These are phyloP conservation scores for Pelargonium nanum DNA, from an alignment of 345 rosid genomes.

Conservation along the genomic window DNA sequence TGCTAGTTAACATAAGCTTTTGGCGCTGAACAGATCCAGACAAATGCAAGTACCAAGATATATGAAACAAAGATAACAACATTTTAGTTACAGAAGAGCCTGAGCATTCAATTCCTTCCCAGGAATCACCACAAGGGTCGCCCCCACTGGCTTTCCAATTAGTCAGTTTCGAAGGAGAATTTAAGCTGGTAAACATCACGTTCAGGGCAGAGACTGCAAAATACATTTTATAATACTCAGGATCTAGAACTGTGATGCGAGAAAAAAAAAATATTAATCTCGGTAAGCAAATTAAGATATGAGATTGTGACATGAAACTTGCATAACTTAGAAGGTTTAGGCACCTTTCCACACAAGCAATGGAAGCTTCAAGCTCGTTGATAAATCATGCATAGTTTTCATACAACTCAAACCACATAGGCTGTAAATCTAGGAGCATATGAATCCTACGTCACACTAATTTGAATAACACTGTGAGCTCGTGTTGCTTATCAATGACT, in stretches of 20 bases:
- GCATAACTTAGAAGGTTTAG: too few relatives aligned
- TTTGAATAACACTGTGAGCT: too few relatives aligned
- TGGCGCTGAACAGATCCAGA: background rate
- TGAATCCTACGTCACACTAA: too few relatives aligned
- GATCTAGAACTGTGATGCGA: background rate
- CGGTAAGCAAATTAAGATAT: background rate
- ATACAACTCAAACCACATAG: too few relatives aligned
- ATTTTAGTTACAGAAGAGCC: conserved; percentile 73
- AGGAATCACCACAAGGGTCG: conserved; percentile 78
- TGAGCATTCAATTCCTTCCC: conserved; percentile 85
- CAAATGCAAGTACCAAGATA: background rate
- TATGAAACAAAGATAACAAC: conserved; percentile 17
- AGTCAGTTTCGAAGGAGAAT: conserved; percentile 56
- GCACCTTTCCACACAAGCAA: too few relatives aligned
- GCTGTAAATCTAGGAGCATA: too few relatives aligned
- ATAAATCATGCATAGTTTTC: too few relatives aligned
- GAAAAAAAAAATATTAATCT: background rate
- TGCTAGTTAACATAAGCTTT: background rate
- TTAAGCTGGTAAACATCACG: conserved; percentile 70
- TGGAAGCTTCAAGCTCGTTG: too few relatives aligned
- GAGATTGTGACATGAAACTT: too few relatives aligned
- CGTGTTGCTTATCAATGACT: too few relatives aligned
- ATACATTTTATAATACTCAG: conserved; percentile 12
- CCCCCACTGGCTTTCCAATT: conserved; percentile 78
- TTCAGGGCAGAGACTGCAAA: conserved; percentile 74